Evolutionary conservation across 2,329 filamentous ascomycete genomes (phyloP), one percentile per base, ranked within the genome.

Genomic region (Graphilbum ipis-grandicollis): DNA sequence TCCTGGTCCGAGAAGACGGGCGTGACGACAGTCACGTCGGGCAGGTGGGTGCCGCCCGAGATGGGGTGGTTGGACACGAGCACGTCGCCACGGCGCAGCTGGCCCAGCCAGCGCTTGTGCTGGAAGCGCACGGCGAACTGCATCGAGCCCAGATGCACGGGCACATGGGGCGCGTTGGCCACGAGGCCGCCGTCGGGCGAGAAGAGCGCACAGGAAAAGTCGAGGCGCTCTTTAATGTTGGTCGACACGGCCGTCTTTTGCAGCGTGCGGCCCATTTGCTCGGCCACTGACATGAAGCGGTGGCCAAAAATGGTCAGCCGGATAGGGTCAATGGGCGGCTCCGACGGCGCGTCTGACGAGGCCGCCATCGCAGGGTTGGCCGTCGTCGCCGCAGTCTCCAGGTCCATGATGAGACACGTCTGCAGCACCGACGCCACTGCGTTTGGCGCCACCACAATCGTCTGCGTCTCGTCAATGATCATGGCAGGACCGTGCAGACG

Each of bases 61-160:
- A 82, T 81, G 0, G 82, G 82, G 48, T 88, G 81, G 46, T 90
- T 90, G 1, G 79, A 80, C 4, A 88, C 77, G 23, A 90, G 68
- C 0, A 88, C 82, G 51, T 90, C 82, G 19, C 82, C 82, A 37
- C 69, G 75, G 47, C 80, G 79, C 36, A 88, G 58, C 46, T 77
- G 80, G 6, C 77, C 79, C 79, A 80, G 81, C 61, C 19, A 88
- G 37, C 85, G 81, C 44, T 79, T 66, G 7, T 79, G 75, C 56
- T 86, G 81, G 36, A 79, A 79, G 42, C 71, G 66, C 1, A 88
- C 79, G 35, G 80, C 85, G 9, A 79, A 85, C 15, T 76, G 79
- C 81, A 88, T 86, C 33, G 75, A 82, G 19, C 81, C 81, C 8
- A 88, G 60, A 50, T 88, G 80, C 1, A 85, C 79, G 0, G 81